Evolutionary conservation across 331 rosid genomes (phyloP), one percentile per base, ranked within the genome.

Genomic region (Erythrophleum ivorense): DNA sequence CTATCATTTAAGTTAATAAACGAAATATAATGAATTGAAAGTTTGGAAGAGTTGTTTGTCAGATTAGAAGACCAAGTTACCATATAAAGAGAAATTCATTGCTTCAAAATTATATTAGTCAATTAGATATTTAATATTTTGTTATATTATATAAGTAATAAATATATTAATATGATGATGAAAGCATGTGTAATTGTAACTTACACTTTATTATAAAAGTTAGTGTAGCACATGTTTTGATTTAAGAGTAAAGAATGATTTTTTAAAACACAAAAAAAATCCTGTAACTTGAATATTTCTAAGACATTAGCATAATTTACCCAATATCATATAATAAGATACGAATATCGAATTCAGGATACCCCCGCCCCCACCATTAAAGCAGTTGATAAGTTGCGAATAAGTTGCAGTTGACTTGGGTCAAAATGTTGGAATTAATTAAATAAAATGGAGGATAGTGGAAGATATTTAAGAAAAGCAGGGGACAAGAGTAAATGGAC

Each of bases 341-440:
- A 9, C 1, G 41, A 59, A 50, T 63, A 38, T 14, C 16, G 41
- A 34, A 46, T 34, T 13, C n/a, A 46, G 24, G 4, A 18, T 45
- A 76, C 43, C 5, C 24, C 36, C 69, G 33, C 69, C 34, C 12
- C 21, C 38, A 14, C 41, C 49, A 48, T n/a, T 9, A 49, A 81
- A 58, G 48, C 29, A 41, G 18, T 13, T 19, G 38, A 68, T 43
- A 11, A 79, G 24, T 59, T 80, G 19, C 57, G 53, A 57, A 68
- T 43, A 11, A 79, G 24, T 59, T 80, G 19, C 57, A 62, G 65
- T 84, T 76, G 78, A 84, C 73, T 29, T 54, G 41, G 41, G 34
- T 43, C 31, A 15, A 64, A 64, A 40, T 33, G 59, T 67, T 62
- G 41, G 68, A 62, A 54, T 76, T 81, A 38, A 69, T 48, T 9